Conservation (phyloP, 306 rosid species). For the Alnus glutinosa region DNA sequence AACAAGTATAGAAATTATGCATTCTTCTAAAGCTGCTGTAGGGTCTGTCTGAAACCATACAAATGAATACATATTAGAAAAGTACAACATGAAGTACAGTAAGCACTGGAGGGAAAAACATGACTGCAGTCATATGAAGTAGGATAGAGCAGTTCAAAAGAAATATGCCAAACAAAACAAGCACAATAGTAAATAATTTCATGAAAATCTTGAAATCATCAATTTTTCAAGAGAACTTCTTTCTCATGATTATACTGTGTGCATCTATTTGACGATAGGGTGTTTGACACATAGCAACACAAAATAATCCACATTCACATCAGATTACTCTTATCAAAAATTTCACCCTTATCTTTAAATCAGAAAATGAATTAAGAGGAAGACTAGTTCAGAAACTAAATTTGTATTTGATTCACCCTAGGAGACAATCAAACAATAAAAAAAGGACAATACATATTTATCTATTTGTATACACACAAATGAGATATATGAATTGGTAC, state of each 20-base stretch:
- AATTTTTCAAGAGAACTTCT: not conserved
- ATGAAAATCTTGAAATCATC: not conserved
- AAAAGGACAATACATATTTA: not conserved
- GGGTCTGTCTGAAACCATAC: conserved; percentile 71
- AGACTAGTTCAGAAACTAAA: not conserved
- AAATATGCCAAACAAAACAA: not conserved
- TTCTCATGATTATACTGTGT: not conserved
- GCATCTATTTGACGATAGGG: not conserved
- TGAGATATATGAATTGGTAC: not conserved
- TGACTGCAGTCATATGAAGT: not conserved
- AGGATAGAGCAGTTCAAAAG: conserved; percentile 1
- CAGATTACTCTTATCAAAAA: not conserved
- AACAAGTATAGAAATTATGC: conserved; percentile 68
- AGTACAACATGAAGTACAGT: not conserved
- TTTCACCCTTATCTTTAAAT: not conserved
- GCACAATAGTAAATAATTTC: not conserved
- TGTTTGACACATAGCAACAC: not conserved
- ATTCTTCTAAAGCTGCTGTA: conserved; percentile 68
- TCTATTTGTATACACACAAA: not conserved
- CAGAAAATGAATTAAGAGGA: not conserved
- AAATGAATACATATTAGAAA: conserved; percentile 5
- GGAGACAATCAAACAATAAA: not conserved
- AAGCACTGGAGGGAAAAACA: not conserved
- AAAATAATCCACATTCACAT: not conserved
- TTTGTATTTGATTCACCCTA: not conserved